Evolutionary conservation across 208 protist species (phyloP).

Genomic region (Trypanosoma melophagium): DNA sequence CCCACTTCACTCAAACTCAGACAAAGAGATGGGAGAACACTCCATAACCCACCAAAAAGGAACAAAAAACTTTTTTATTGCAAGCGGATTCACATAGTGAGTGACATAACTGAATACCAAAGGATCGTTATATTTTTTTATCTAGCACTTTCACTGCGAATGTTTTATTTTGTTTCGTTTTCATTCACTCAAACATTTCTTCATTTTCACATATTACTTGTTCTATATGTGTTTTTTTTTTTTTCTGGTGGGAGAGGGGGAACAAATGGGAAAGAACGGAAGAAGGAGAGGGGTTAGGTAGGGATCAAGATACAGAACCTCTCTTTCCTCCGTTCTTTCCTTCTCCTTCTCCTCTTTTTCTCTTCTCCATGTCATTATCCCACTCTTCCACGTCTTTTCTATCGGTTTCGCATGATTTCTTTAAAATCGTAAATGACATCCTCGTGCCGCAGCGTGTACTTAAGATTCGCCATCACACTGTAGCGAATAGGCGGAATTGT

Average conservation of each 20-base stretch:
- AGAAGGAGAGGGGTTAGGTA: too few relatives aligned
- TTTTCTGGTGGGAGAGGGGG: too few relatives aligned
- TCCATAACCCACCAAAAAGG: not conserved
- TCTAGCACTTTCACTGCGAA: too few relatives aligned
- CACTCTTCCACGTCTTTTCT: not conserved
- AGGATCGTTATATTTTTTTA: too few relatives aligned
- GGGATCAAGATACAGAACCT: slow-evolving; percentile 11
- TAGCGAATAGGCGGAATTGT: slow-evolving; percentile 73
- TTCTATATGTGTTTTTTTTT: too few relatives aligned
- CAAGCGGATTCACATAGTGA: too few relatives aligned
- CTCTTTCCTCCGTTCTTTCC: not conserved
- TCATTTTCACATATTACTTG: slow-evolving; percentile 8
- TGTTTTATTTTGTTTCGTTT: slow-evolving; percentile 17
- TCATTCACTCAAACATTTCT: not conserved
- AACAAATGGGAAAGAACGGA: too few relatives aligned
- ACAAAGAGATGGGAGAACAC: not conserved
- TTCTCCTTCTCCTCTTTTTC: not conserved
- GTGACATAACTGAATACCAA: too few relatives aligned
- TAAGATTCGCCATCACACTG: slow-evolving; percentile 73
- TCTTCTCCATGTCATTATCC: not conserved
- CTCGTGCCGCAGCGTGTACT: slow-evolving; percentile 83
- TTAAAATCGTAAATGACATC: slow-evolving; percentile 77
- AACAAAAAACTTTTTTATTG: not conserved
- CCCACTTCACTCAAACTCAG: too few relatives aligned
- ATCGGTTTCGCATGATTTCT: slow-evolving; percentile 76